Evolutionary conservation across 768 basidiomycete species (phyloP).

Genomic region (Tulasnella sp.): DNA sequence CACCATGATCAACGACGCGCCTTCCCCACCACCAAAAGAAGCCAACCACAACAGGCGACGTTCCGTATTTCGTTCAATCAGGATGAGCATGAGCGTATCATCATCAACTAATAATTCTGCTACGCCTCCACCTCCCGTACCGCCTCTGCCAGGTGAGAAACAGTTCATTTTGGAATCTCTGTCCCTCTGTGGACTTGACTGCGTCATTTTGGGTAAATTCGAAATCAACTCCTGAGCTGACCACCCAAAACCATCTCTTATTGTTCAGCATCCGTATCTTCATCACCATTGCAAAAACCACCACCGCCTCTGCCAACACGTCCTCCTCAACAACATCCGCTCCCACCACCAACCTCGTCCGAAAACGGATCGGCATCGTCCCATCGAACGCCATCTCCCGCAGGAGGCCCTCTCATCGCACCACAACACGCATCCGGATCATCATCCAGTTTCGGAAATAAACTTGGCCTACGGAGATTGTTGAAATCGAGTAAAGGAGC

Average conservation of each 20-base stretch:
- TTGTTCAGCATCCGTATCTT: not conserved
- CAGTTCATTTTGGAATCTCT: constrained; percentile 7
- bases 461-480: not conserved
- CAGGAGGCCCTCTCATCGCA: not conserved
- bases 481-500: not conserved
- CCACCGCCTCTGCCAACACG: not conserved
- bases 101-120: not conserved
- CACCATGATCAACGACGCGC: not conserved
- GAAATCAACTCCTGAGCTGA: not conserved
- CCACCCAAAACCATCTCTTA: not conserved
- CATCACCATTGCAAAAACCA: not conserved
- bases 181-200: not conserved
- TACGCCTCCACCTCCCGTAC: not conserved
- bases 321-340: not conserved
- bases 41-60: constrained; percentile 5
- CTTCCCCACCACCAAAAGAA: not conserved
- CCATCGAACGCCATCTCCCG: not conserved
- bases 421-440: not conserved
- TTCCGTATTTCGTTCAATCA: constrained; percentile 13
- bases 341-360: not conserved
- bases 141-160: not conserved
- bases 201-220: not conserved
- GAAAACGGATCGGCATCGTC: not conserved
- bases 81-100: constrained; percentile 17
- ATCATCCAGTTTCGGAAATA: not conserved